A percentile compares a stretch with the other conserved stretches of the same genome.
Conservation (phyloP, 2,329 filamentous ascomycete genomes). For the Beauveria brongniartii region DNA sequence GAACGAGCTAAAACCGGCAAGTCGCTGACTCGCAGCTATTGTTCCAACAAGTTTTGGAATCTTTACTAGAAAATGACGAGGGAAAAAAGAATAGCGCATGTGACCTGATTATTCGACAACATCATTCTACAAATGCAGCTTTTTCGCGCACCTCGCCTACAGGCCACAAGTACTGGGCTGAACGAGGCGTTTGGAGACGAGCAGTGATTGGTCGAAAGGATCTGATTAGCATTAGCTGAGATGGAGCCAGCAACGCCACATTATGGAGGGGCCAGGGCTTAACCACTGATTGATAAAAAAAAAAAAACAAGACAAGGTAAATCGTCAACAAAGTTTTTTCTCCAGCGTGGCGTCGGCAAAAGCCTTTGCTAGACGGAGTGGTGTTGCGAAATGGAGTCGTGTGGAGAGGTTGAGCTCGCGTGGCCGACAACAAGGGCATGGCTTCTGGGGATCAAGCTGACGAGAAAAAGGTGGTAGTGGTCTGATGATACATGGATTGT, state of each 20-base stretch:
- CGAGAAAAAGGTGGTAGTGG: neutral
- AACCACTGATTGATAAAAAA: constrained; percentile 7
- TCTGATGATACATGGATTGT: neutral
- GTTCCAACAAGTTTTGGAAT: neutral
- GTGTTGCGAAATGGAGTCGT: too few relatives aligned
- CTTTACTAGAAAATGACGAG: neutral
- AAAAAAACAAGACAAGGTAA: neutral
- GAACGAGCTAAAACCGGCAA: neutral
- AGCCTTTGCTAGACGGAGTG: neutral
- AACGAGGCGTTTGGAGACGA: neutral
- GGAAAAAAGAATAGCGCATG: neutral
- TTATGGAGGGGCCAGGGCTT: too few relatives aligned
- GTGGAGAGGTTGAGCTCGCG: too few relatives aligned
- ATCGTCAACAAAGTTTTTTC: neutral
- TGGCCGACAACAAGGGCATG: neutral
- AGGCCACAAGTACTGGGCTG: neutral
- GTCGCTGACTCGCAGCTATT: neutral
- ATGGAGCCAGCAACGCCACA: neutral
- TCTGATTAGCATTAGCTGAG: constrained; percentile 8
- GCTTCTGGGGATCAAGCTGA: neutral
- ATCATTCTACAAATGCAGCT: neutral
- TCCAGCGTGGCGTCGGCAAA: neutral
- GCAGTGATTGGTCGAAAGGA: constrained; percentile 2
- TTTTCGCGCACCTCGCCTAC: neutral
- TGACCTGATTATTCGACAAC: neutral